These are phyloP conservation scores for Breynia disticha DNA, from an alignment of 441 rosid species.

Conservation along the genomic window DNA sequence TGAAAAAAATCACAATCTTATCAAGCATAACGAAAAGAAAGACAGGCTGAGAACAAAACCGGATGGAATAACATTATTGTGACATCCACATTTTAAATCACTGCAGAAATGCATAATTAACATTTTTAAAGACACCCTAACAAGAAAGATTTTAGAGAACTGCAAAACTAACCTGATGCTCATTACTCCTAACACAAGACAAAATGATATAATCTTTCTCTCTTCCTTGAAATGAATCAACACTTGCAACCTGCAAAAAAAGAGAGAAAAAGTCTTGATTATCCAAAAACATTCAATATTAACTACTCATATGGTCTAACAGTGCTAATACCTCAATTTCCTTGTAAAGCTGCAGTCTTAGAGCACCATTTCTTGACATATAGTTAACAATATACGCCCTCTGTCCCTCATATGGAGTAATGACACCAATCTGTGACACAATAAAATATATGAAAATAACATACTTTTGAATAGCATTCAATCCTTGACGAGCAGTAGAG, in stretches of 20 bases:
- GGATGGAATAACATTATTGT: too few relatives aligned
- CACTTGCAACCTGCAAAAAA: constrained; percentile 84
- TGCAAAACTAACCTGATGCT: constrained; percentile 66
- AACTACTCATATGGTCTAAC: constrained; percentile 4
- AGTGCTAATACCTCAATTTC: constrained; percentile 79
- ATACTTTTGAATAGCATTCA: background rate
- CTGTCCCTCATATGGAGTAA: constrained; percentile 98
- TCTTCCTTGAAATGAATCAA: constrained; percentile 99
- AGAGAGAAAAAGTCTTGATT: background rate
- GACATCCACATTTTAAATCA: too few relatives aligned
- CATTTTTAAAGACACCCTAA: too few relatives aligned
- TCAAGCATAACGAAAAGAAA: too few relatives aligned
- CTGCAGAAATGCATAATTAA: too few relatives aligned
- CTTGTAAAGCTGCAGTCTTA: constrained; percentile 95
- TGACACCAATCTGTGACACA: constrained; percentile 75
- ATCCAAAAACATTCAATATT: constrained; percentile 7
- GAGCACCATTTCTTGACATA: constrained; percentile 97
- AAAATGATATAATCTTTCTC: constrained; percentile 97
- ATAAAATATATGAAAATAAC: background rate
- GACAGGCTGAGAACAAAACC: too few relatives aligned
- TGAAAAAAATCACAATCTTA: too few relatives aligned
- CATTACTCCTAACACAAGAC: constrained; percentile 99
- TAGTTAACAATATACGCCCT: constrained; percentile 97
- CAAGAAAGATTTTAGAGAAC: too few relatives aligned
- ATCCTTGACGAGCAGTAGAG: background rate